phyloP scores from a whole-genome alignment of 176 grass and related monocot species.

The Oryza australiensis region DNA sequence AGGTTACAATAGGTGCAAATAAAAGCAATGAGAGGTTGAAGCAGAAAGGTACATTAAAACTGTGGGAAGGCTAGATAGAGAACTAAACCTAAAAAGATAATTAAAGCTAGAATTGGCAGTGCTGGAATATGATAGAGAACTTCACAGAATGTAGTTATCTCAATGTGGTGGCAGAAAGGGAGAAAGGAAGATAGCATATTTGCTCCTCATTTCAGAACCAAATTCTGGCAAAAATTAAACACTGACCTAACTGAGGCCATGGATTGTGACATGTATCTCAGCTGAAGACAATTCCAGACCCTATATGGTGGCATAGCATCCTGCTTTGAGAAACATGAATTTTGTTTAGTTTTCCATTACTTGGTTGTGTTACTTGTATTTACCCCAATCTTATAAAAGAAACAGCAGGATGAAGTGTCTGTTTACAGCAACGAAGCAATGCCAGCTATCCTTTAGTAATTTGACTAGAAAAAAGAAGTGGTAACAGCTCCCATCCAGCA shows the following conservation, averaged over 20 bases:
- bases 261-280: conserved; percentile 59
- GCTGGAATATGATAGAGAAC: conserved; percentile 22
- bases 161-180: conserved; percentile 9
- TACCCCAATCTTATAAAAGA: conserved; percentile 54
- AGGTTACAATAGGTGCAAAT: conserved; percentile 9
- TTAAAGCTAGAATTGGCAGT: conserved; percentile 14
- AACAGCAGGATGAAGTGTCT: conserved; percentile 50
- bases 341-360: conserved; percentile 55
- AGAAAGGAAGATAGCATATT: conserved; percentile 30
- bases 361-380: conserved; percentile 47
- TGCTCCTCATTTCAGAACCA: conserved; percentile 46
- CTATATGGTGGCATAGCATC: conserved; percentile 77
- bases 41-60: not conserved
- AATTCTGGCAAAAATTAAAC: conserved; percentile 60
- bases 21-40: not conserved
- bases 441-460: conserved; percentile 24
- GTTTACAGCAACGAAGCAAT: conserved; percentile 50
- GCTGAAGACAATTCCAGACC: conserved; percentile 72
- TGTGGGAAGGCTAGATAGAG: not conserved
- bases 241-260: conserved; percentile 71
- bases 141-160: conserved; percentile 27
- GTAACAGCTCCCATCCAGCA: conserved; percentile 22
- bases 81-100: not conserved
- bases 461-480: conserved; percentile 26
- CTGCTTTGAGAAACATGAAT: conserved; percentile 83